Evolutionary conservation across 169 alveolate species (phyloP).

Genomic region (Cryptosporidium ubiquitum): DNA sequence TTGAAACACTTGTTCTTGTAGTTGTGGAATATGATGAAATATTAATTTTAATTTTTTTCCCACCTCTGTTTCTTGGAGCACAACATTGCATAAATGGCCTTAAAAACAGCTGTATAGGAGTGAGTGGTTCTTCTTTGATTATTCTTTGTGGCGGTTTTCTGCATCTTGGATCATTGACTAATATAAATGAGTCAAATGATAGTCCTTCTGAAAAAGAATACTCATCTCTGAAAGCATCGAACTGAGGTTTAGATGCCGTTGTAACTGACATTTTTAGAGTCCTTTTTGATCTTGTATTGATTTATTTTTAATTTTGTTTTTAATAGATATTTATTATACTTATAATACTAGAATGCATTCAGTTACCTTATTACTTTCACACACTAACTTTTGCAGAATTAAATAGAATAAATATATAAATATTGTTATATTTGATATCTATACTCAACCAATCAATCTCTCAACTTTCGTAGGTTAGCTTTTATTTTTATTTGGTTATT

Average conservation of each 20-base stretch:
- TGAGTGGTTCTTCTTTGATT: background rate
- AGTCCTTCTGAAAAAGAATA: conserved; percentile 67
- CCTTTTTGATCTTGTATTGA: background rate
- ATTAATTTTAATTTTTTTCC: conserved; percentile 30
- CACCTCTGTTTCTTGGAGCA: conserved; percentile 37
- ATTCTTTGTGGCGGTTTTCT: conserved; percentile 11
- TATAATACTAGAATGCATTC: no score
- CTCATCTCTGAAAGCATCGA: conserved; percentile 61
- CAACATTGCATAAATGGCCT: conserved; percentile 71
- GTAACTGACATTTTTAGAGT: conserved; percentile 46
- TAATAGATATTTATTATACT: no score
- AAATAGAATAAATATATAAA: no score
- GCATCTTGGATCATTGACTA: conserved; percentile 59
- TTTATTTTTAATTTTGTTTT: no score
- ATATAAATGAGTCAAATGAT: conserved; percentile 67
- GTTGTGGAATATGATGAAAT: conserved; percentile 57
- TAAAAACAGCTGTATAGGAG: conserved; percentile 50
- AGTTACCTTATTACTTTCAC: background rate
- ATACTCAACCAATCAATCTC: background rate
- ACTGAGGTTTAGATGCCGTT: conserved; percentile 58
- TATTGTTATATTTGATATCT: no score
- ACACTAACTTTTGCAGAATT: background rate
- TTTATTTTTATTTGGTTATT: background rate
- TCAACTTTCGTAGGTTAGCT: background rate
- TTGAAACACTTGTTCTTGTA: conserved; percentile 57